Base-by-base conservation (phyloP, 2,329 filamentous ascomycete genomes). In the Chaetomiaceae sp. region DNA sequence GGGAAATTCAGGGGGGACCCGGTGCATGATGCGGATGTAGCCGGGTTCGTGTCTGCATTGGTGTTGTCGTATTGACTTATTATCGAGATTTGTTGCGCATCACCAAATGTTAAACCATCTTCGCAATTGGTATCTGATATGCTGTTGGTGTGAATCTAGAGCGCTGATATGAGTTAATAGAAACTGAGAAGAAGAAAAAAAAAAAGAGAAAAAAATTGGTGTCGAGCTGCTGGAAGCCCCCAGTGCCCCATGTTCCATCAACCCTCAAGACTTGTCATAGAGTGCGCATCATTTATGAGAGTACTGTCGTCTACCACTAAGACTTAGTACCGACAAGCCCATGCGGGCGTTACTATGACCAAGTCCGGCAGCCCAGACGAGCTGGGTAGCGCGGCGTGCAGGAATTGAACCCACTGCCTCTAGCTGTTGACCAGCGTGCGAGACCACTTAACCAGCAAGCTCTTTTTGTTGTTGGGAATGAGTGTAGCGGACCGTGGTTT, bases 351-450 rank as follows among this genome's bases (percentile, higher is more conserved):
- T 47, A 30, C 44, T 23, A 20, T 41, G 36, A 11, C 32, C 36
- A 27, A 18, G 36, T 25, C 27, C 36, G 6, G 4, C 36, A 41
- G 29, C 36, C 36, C 27, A 25, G 27, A 16, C 11, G 10, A 45
- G 14, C 36, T 41, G 18, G 40, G 41, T 44, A 51, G 23, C 48
- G 48, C 48, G 38, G n/a, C n/a, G 27, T 38, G 41, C 18, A 33
- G 32, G 40, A 51, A 41, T 51, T 33, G 40, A 45, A 45, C 48
- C 32, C 48, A 32, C 48, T 32, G 33, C 41, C 48, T 45, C 48
- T 37, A 29, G 48, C 13, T 5, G 18, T 25, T 21, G 48, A 40
- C 25, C 8, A 16, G 18, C 32, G 23, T 14, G 2, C 32, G 18
- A 51, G 40, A 20, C 40, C 16, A 44, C 40, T 51, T 38, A 32